Percentiles rank a stretch among this genome's conserved stretches.
Evolutionary conservation across 179 eudicot species (phyloP).

Genomic region (Corrigiola litoralis): DNA sequence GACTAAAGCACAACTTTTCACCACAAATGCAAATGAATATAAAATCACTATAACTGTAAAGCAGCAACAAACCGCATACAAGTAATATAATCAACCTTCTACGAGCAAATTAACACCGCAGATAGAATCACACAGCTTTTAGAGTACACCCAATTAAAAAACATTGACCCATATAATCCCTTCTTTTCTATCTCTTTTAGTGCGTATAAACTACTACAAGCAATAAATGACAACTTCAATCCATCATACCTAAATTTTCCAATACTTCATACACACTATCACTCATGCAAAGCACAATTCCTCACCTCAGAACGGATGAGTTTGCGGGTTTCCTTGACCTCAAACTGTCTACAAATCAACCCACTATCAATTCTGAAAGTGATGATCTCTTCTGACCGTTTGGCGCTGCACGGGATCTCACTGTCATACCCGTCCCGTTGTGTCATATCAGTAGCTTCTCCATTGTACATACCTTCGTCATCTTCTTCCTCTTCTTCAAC

Average conservation of each 20-base stretch:
- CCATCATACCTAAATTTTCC: no score
- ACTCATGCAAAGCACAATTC: no score
- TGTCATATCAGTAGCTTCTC: constrained; percentile 52
- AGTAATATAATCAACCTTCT: background rate
- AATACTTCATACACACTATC: no score
- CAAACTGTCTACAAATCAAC: constrained; percentile 67
- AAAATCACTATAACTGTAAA: background rate
- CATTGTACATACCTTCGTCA: constrained; percentile 39
- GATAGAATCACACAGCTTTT: no score
- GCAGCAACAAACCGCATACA: background rate
- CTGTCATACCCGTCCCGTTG: constrained; percentile 45
- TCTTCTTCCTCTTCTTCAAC: constrained; percentile 28
- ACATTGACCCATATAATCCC: no score
- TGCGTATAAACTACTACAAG: background rate
- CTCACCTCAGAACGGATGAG: constrained; percentile 81
- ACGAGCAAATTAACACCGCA: background rate
- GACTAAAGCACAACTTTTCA: background rate
- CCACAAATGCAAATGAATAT: background rate
- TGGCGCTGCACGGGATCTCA: constrained; percentile 46
- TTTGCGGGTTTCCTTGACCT: constrained; percentile 76
- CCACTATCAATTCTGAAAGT: constrained; percentile 52
- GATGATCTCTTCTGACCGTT: constrained; percentile 73
- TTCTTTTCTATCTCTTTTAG: background rate
- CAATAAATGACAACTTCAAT: background rate
- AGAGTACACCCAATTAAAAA: no score